Base-by-base conservation (phyloP, 2,329 filamentous ascomycete species). In the Cytospora leucostoma region DNA sequence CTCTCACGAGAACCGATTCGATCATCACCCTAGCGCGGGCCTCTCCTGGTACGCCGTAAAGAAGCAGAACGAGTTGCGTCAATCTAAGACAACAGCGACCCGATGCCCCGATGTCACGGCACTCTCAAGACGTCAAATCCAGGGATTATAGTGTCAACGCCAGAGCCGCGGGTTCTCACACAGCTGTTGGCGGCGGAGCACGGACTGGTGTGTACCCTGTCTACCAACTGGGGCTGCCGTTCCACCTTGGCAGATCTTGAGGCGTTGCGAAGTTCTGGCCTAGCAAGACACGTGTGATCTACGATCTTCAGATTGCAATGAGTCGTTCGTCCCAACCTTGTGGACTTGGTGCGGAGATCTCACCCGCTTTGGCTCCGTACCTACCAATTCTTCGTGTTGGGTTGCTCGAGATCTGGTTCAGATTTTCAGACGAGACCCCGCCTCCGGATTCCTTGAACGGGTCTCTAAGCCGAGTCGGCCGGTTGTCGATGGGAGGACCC, bases 261-360 rank as follows among this genome's bases (percentile, higher is more conserved):
- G 37, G 59, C 35, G 37, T 51, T 61, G 59, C 51, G 49, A 61
- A 47, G 40, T 6, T 47, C n/a, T 47, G n/a, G 44, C 35, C 51
- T 55, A 40, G 51, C 57, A 47, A 59, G 47, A 61, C 59, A 61
- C 59, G 59, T 61, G 59, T 38, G 59, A 61, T 55, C 49, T 53
- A 61, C 35, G 51, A 50, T 55, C 51, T 61, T 59, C 56, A 49
- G 52, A 52, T 59, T 49, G 56, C 56, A 53, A 59, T 50, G 51
- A 53, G 49, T 37, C 35, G 35, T 13, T 37, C 12, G 35, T 10
- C 35, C 35, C 35, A 37, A 37, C 12, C 35, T 37, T 44, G 33
- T 19, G 49, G 49, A 44, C 37, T 50, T 50, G 40, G 57, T 27
- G 51, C 38, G 38, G 55, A 61, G 59, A 55, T 38, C 27, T 27